These are phyloP conservation scores for Poteriospumella lacustris DNA, from an alignment of 108 stramenopile species.

Conservation along the genomic window DNA sequence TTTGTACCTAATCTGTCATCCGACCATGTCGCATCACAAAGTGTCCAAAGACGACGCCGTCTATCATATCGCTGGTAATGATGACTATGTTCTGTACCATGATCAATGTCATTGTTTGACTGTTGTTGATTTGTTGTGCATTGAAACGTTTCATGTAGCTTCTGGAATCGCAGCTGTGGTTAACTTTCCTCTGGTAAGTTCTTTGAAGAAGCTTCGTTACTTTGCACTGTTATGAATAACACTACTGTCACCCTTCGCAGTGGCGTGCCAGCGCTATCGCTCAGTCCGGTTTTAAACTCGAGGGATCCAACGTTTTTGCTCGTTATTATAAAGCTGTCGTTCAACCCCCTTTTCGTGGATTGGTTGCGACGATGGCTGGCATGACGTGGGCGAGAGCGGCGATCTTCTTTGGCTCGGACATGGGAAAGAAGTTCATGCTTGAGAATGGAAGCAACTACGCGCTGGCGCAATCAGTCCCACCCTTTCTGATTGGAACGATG, in stretches of 20 bases:
- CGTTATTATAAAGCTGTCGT: conserved; percentile 75
- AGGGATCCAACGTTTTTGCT: neutral
- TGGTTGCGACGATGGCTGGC: conserved; percentile 74
- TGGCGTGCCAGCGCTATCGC: conserved; percentile 56
- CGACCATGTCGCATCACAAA: too few relatives aligned
- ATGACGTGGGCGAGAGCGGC: conserved; percentile 96
- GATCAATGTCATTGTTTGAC: too few relatives aligned
- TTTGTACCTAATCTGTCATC: too few relatives aligned
- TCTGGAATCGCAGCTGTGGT: conserved; percentile 40
- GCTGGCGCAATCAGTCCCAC: conserved; percentile 63
- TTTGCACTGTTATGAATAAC: neutral
- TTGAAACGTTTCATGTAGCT: neutral
- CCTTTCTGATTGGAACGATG: conserved; percentile 58
- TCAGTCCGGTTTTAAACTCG: conserved; percentile 48
- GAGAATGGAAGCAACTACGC: neutral
- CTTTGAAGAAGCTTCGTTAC: conserved; percentile 31
- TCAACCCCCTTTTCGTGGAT: conserved; percentile 88
- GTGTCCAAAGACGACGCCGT: neutral
- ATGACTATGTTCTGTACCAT: too few relatives aligned
- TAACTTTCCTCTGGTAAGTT: conserved; percentile 47
- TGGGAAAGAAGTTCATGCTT: conserved; percentile 61
- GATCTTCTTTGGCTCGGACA: conserved; percentile 87
- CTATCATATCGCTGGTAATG: conserved; percentile 20
- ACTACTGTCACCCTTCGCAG: neutral
- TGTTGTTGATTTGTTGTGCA: neutral